Evolutionary conservation across 345 rosid genomes (phyloP).

Genomic region (Cochlearia excelsa): DNA sequence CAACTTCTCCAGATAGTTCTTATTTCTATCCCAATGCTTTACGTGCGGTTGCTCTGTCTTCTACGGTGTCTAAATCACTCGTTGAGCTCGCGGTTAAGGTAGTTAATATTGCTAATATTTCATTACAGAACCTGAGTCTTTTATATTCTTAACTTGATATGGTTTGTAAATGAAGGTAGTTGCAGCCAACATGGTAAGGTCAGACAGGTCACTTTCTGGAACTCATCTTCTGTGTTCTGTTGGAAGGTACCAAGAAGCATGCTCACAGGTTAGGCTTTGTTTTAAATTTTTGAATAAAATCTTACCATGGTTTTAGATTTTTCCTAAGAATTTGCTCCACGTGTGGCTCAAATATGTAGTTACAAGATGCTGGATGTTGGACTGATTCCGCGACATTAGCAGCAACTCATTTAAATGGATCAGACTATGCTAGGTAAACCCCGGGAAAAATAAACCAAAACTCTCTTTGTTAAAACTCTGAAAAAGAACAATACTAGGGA

Average conservation of each 20-base stretch:
- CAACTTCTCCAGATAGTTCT: slow-evolving; percentile 79
- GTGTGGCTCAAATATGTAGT: slow-evolving; percentile 37
- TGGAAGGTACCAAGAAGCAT: slow-evolving; percentile 91
- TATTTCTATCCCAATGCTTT: slow-evolving; percentile 80
- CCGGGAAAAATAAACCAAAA: no score
- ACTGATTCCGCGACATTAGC: slow-evolving; percentile 92
- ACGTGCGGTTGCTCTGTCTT: slow-evolving; percentile 89
- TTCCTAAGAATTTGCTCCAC: no score
- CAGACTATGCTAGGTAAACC: slow-evolving; percentile 61
- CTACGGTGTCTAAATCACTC: slow-evolving; percentile 82
- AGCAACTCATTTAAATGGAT: slow-evolving; percentile 77
- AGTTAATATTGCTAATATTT: not conserved
- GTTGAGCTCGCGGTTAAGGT: slow-evolving; percentile 92
- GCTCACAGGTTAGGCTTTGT: slow-evolving; percentile 71
- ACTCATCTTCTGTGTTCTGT: slow-evolving; percentile 93
- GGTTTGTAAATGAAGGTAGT: slow-evolving; percentile 51
- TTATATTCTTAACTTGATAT: not conserved
- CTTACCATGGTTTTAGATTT: no score
- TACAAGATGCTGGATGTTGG: slow-evolving; percentile 96
- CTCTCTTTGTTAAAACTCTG: no score
- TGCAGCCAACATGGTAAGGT: slow-evolving; percentile 92
- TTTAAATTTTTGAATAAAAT: no score
- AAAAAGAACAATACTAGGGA: no score
- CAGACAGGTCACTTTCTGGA: slow-evolving; percentile 80
- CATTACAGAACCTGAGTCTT: not conserved